Evolutionary conservation across 2,329 filamentous ascomycete genomes (phyloP).

Genomic region (Calonectria pseudoturangicola): DNA sequence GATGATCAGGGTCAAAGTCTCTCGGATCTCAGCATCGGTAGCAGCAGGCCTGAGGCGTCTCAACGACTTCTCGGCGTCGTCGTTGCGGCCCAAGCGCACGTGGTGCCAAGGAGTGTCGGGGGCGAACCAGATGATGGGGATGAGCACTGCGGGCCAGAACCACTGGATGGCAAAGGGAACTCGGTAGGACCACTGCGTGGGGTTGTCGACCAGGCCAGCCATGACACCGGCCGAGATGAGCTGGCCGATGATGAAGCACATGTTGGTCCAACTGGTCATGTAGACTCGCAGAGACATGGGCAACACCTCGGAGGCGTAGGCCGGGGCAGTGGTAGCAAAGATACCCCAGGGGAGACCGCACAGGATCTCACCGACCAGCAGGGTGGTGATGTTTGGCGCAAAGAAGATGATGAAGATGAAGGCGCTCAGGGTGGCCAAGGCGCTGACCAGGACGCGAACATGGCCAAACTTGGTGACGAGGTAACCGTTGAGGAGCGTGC

Average conservation of each 20-base stretch:
- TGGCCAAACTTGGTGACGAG: slow-evolving; percentile 66
- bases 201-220: slow-evolving; percentile 53
- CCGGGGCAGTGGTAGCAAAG: slow-evolving; percentile 65
- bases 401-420: slow-evolving; percentile 71
- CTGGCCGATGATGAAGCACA: slow-evolving; percentile 69
- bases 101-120: slow-evolving; percentile 69
- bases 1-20: slow-evolving; percentile 63
- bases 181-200: slow-evolving; percentile 66
- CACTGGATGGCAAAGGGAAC: slow-evolving; percentile 70
- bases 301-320: slow-evolving; percentile 67
- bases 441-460: slow-evolving; percentile 65
- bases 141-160: slow-evolving; percentile 66
- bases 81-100: slow-evolving; percentile 59
- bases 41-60: slow-evolving; percentile 55
- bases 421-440: slow-evolving; percentile 60
- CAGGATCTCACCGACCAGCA: slow-evolving; percentile 66
- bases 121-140: slow-evolving; percentile 63
- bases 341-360: slow-evolving; percentile 68
- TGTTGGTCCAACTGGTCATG: slow-evolving; percentile 67
- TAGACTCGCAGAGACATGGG: slow-evolving; percentile 64
- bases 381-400: slow-evolving; percentile 59
- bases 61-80: slow-evolving; percentile 60
- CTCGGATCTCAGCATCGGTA: slow-evolving; percentile 57
- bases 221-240: slow-evolving; percentile 62
- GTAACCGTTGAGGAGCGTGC: slow-evolving; percentile 68